Evolutionary conservation across 2,329 filamentous ascomycete genomes (phyloP), one percentile per base, ranked within the genome.

Genomic region (Fusarium sp.): DNA sequence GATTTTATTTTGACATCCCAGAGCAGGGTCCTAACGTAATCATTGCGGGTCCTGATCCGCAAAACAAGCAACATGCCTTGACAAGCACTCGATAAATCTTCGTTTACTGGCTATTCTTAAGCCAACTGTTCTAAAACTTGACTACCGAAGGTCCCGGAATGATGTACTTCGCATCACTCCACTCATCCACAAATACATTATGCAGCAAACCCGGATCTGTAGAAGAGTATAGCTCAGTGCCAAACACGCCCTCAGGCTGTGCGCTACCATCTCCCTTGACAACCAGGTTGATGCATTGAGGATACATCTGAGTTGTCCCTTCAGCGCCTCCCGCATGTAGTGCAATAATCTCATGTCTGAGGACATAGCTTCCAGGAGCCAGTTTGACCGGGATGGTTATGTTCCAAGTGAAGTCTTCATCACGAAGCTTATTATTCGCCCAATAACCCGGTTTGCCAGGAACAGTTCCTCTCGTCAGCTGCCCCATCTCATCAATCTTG

Each of bases 401-500:
- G n/a, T 53, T 25, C 49, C 49, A 53, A 9, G 49, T 21, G 4
- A 52, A 28, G 32, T 37, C 18, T 0, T 25, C 23, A 8, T 53
- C 49, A 4, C 49, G 32, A 2, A 53, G 32, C 5, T 53, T 53
- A 0, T 53, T 53, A 15, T 37, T 53, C 2, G 32, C 32, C 49
- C 32, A 53, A 2, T 53, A 53, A 0, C 49, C 49, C 0, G 49
- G 49, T 0, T 21, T 13, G 0, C 49, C 49, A 28, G 49, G 32
- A 0, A 37, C 18, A 28, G 18, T 53, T 6, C 49, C 49, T 3
- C 32, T 25, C 3, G 32, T 37, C 18, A 53, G 0, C 32, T 53
- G 49, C 1, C 49, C 32, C 32, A 53, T 2, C 23, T 53, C 32
- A 25, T 53, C 23, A 5, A 53, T 53, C 32, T 53, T 53, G 9